Conservation (phyloP, 371 early-diverging fungal species). For the Mortierella sp. region DNA sequence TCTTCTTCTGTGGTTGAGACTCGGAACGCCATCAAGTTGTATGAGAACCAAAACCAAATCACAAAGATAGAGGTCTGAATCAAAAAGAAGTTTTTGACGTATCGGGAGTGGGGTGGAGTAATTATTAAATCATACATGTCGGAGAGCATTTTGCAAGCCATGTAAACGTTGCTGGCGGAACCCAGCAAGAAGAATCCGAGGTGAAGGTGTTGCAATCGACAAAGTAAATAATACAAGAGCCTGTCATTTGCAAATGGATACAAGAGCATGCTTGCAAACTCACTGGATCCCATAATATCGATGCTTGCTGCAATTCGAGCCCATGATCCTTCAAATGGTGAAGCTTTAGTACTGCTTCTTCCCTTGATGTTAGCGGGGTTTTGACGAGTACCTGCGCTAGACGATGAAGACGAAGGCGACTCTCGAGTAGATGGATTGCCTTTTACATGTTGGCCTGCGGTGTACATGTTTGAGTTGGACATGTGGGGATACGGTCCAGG, state of each 20-base stretch:
- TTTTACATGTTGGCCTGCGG: constrained; percentile 2
- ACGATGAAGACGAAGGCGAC: background rate
- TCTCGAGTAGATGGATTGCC: background rate
- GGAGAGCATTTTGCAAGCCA: constrained; percentile 66
- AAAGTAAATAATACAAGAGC: constrained; percentile 64
- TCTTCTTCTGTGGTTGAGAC: constrained; percentile 62
- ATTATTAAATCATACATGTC: constrained; percentile 70
- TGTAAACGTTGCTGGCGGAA: constrained; percentile 68
- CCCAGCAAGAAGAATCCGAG: constrained; percentile 74
- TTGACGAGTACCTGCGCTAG: background rate
- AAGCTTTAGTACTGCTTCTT: constrained; percentile 14
- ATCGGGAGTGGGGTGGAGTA: constrained; percentile 47
- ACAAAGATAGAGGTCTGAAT: constrained; percentile 60
- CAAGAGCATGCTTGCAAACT: constrained; percentile 56
- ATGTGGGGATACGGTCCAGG: constrained; percentile 44
- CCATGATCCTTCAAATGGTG: constrained; percentile 26
- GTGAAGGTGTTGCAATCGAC: constrained; percentile 69
- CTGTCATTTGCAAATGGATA: constrained; percentile 68
- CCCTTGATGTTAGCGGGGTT: constrained; percentile 14
- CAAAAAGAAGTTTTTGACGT: constrained; percentile 60
- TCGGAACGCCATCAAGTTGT: constrained; percentile 71
- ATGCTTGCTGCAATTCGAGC: constrained; percentile 58
- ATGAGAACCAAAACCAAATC: constrained; percentile 72
- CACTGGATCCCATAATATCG: constrained; percentile 40
- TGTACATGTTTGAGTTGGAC: constrained; percentile 22